Conservation (phyloP, 169 alveolate genomes). For the Eimeria maxima region DNA sequence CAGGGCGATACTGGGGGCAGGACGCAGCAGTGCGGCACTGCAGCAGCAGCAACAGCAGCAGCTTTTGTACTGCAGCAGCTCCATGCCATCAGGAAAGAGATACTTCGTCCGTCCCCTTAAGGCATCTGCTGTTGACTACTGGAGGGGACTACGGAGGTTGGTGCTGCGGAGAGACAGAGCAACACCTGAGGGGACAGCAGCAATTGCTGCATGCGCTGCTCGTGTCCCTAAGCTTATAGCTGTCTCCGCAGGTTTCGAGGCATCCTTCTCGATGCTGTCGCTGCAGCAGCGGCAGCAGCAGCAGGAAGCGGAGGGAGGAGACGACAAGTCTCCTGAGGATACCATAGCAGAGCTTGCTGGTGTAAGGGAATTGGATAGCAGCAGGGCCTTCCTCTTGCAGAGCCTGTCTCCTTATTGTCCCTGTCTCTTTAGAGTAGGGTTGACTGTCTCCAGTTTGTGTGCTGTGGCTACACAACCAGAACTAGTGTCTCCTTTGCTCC, state of each 20-base stretch:
- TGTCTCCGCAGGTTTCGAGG: conserved; percentile 4
- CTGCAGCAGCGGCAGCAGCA: conserved; percentile 21
- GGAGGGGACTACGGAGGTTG: conserved; percentile 25
- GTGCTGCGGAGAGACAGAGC: not conserved
- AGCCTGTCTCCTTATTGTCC: conserved; percentile 43
- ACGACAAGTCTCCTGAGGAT: not conserved
- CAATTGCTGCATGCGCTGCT: not conserved
- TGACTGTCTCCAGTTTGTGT: conserved; percentile 27
- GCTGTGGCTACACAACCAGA: conserved; percentile 67
- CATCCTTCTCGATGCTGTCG: not conserved
- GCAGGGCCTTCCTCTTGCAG: conserved; percentile 31
- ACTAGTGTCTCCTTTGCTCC: conserved; percentile 58
- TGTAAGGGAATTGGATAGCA: not conserved
- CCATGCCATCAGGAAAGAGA: not conserved
- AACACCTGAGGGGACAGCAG: conserved; percentile 36
- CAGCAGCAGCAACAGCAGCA: too few relatives aligned
- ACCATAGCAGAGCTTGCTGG: conserved; percentile 3
- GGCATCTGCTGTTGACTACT: conserved; percentile 22
- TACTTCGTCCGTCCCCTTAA: not conserved
- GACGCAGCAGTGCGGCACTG: conserved; percentile 19
- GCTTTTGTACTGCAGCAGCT: not conserved
- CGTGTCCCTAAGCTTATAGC: conserved; percentile 41
- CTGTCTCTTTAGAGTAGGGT: conserved; percentile 7
- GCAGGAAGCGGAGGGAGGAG: conserved; percentile 1
- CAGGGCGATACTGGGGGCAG: not conserved